A percentile compares a stretch with the other conserved stretches of the same genome.
Conservation (phyloP, 1,284 basidiomycete species). For the Cutaneotrichosporon mucoides region DNA sequence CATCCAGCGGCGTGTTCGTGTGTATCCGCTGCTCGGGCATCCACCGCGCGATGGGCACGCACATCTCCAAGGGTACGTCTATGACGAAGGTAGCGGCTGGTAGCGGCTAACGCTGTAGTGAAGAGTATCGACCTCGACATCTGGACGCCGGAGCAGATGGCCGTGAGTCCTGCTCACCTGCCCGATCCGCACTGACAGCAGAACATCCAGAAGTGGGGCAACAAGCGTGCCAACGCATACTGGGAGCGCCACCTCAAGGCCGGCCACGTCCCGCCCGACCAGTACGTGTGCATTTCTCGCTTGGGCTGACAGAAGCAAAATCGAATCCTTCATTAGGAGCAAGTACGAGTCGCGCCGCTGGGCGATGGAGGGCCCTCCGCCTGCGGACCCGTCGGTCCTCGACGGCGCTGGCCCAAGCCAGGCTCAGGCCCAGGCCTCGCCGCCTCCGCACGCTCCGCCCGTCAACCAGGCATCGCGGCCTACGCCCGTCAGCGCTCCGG, state of each 20-base stretch:
- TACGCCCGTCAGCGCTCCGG: neutral
- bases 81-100: neutral
- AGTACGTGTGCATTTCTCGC: slow-evolving; percentile 54
- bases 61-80: slow-evolving; percentile 69
- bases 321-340: slow-evolving; percentile 94
- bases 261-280: slow-evolving; percentile 90
- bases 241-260: slow-evolving; percentile 95
- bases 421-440: neutral
- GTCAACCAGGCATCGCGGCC: neutral
- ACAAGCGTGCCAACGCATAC: slow-evolving; percentile 83
- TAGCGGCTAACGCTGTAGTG: slow-evolving; percentile 52
- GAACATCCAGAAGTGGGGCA: slow-evolving; percentile 92
- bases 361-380: slow-evolving; percentile 83
- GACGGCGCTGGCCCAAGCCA: slow-evolving; percentile 53
- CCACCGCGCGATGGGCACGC: slow-evolving; percentile 96
- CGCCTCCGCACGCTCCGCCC: neutral
- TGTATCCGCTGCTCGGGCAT: slow-evolving; percentile 99
- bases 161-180: slow-evolving; percentile 54
- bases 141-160: slow-evolving; percentile 98
- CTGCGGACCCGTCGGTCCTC: slow-evolving; percentile 73
- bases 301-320: slow-evolving; percentile 64
- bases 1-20: slow-evolving; percentile 69
- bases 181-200: slow-evolving; percentile 3
- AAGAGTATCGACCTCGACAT: slow-evolving; percentile 97
- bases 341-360: slow-evolving; percentile 93